Percentiles rank a stretch among this genome's conserved stretches.
These are phyloP conservation scores for Colletotrichum spinosum DNA, from an alignment of 2,329 filamentous ascomycete genomes.

Conservation along the genomic window DNA sequence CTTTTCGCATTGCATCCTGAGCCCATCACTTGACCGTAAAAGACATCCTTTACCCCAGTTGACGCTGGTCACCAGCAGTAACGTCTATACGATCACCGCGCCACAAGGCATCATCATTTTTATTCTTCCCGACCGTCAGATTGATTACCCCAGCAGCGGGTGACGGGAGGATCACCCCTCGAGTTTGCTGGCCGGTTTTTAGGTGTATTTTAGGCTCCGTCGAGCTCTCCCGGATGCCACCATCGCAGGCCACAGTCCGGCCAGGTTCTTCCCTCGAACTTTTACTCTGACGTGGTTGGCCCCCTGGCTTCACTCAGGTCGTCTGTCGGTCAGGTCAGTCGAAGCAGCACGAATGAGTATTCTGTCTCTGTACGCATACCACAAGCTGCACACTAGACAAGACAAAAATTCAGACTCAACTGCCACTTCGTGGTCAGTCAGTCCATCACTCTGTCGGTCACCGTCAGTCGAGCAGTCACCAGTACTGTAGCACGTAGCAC, in stretches of 20 bases:
- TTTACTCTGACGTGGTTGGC: slow-evolving; percentile 31
- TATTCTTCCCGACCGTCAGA: slow-evolving; percentile 5
- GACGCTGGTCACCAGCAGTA: slow-evolving; percentile 21
- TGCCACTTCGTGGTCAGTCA: too few relatives aligned
- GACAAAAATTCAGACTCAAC: too few relatives aligned
- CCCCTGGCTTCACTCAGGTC: too few relatives aligned
- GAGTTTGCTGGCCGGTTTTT: slow-evolving; percentile 22
- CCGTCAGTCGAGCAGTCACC: too few relatives aligned
- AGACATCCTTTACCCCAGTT: slow-evolving; percentile 9
- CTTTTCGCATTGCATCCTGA: not conserved
- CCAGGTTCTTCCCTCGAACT: slow-evolving; percentile 24
- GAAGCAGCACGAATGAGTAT: too few relatives aligned
- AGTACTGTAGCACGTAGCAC: too few relatives aligned
- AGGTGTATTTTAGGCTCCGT: not conserved
- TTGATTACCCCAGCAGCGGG: slow-evolving; percentile 14
- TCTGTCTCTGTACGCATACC: too few relatives aligned
- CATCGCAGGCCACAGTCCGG: slow-evolving; percentile 1
- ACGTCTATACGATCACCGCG: slow-evolving; percentile 3
- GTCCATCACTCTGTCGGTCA: too few relatives aligned
- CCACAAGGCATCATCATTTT: slow-evolving; percentile 23
- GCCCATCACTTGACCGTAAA: not conserved
- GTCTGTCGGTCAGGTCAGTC: too few relatives aligned
- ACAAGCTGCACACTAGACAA: too few relatives aligned
- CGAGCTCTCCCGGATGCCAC: slow-evolving; percentile 1
- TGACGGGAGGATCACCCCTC: slow-evolving; percentile 26